phyloP scores from a whole-genome alignment of 371 early-diverging fungal species.

The Thermomucor indicae-seudaticae region DNA sequence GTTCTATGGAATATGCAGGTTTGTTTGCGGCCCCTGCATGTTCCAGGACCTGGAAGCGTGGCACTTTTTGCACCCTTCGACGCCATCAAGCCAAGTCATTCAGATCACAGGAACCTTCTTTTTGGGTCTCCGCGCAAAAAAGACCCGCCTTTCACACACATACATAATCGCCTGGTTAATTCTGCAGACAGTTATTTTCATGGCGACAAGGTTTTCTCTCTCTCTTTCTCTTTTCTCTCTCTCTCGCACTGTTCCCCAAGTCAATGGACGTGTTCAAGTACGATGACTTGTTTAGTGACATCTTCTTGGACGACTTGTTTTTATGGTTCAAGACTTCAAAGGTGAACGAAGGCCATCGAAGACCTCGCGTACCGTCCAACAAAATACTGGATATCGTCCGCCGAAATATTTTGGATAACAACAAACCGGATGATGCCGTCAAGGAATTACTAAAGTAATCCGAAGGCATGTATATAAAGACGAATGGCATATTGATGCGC shows the following conservation, averaged over 20 bases:
- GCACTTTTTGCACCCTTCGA: too few species aligned
- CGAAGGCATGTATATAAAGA: neutral
- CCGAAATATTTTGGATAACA: constrained; percentile 35
- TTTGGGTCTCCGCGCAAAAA: too few species aligned
- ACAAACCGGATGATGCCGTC: constrained; percentile 39
- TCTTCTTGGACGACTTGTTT: constrained; percentile 59
- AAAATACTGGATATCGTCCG: constrained; percentile 55
- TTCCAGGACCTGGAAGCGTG: too few species aligned
- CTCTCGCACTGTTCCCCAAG: neutral
- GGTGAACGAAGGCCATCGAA: constrained; percentile 37
- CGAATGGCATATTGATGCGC: neutral
- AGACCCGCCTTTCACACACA: too few species aligned
- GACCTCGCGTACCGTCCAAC: constrained; percentile 25
- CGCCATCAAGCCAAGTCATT: too few species aligned
- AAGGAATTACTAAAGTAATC: constrained; percentile 18
- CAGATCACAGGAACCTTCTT: too few species aligned
- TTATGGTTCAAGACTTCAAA: constrained; percentile 71
- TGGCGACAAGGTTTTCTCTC: neutral
- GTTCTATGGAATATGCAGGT: too few species aligned
- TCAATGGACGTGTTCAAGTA: constrained; percentile 50
- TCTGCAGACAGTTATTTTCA: too few species aligned
- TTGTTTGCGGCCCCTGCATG: too few species aligned
- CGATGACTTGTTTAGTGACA: constrained; percentile 69
- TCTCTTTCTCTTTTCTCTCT: neutral
- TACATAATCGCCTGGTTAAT: too few species aligned